Base-by-base conservation (phyloP, 768 basidiomycete genomes). In the Gymnopilus dilepis region DNA sequence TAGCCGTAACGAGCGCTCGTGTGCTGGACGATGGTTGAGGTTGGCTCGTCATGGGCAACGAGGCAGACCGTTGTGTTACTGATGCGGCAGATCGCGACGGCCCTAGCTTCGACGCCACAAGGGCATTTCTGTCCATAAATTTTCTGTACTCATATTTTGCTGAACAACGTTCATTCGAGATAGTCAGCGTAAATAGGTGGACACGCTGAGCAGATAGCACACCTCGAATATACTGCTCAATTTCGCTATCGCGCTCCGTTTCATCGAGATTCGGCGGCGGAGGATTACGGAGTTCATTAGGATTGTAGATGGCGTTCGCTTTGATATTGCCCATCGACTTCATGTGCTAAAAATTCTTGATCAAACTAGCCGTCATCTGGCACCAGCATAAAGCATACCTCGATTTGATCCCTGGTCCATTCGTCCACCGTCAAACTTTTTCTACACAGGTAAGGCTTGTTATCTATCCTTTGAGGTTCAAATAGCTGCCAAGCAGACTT, bases 151-250 rank as follows among this genome's bases (percentile, higher is more conserved):
- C 86, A 62, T 94, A 94, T 72, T 94, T 94, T 6, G 85, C 92
- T 92, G 65, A n/a, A 59, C 58, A 6, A 48, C 51, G 28, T 48
- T n/a, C n/a, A 34, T 28, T 47, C 45, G 19, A 31, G 47, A 13
- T 37, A 24, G 59, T 56, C 61, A 61, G 26, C 58, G 43, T 19
- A 37, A 21, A 40, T 4, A 26, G 19, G 15, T 40, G 33, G n/a
- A 19, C 22, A n/a, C 22, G 11, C 17, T 19, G 47, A 56, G 13
- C 41, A 11, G 24, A n/a, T n/a, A 56, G 56, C 84, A 75, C 78
- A 91, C 92, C 81, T 60, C 96, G 86, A 62, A 98, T 95, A 77
- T 87, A 97, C 69, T 86, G 88, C 74, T 98, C 96, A 43, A 98
- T 83, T 62, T 98, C 95, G 48, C 91, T 90, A 70, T 97, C 94